Conservation (phyloP, 495 filamentous ascomycete species). For the Penicillium crystallinum region DNA sequence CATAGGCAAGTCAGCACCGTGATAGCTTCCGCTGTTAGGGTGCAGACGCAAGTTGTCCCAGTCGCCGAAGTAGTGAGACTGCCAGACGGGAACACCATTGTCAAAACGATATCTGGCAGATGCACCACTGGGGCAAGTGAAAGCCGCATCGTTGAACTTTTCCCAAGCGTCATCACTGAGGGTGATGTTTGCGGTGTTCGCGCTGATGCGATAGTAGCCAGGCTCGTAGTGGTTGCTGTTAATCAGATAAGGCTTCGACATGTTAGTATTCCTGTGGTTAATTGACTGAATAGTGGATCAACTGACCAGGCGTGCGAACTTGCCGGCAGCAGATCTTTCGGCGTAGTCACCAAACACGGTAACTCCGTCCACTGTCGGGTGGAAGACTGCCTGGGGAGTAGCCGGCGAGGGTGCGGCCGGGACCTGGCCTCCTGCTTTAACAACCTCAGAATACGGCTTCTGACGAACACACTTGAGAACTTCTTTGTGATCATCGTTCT, state of each 20-base stretch:
- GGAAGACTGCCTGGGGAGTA: slow-evolving; percentile 34
- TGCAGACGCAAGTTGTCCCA: slow-evolving; percentile 45
- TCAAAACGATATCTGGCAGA: slow-evolving; percentile 30
- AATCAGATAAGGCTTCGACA: slow-evolving; percentile 35
- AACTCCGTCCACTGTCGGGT: slow-evolving; percentile 42
- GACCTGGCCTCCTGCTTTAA: slow-evolving; percentile 20
- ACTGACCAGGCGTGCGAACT: slow-evolving; percentile 30
- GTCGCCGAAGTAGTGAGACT: slow-evolving; percentile 48
- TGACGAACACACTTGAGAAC: slow-evolving; percentile 45
- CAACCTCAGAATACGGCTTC: slow-evolving; percentile 27
- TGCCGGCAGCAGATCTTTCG: slow-evolving; percentile 23
- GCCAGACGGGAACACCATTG: slow-evolving; percentile 43
- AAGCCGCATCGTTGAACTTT: slow-evolving; percentile 38
- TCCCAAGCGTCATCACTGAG: slow-evolving; percentile 29
- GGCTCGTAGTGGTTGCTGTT: slow-evolving; percentile 46
- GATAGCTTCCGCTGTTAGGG: slow-evolving; percentile 42
- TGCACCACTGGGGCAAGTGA: slow-evolving; percentile 39
- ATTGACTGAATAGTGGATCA: neutral
- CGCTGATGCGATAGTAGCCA: slow-evolving; percentile 38
- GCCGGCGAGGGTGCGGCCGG: slow-evolving; percentile 20
- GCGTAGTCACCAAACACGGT: slow-evolving; percentile 47
- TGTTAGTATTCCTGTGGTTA: neutral
- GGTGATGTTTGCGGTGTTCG: slow-evolving; percentile 19
- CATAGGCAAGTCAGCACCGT: slow-evolving; percentile 45
- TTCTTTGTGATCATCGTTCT: neutral